Base-by-base conservation (phyloP, 2,329 filamentous ascomycete genomes). In the Ceratocystis variospora region DNA sequence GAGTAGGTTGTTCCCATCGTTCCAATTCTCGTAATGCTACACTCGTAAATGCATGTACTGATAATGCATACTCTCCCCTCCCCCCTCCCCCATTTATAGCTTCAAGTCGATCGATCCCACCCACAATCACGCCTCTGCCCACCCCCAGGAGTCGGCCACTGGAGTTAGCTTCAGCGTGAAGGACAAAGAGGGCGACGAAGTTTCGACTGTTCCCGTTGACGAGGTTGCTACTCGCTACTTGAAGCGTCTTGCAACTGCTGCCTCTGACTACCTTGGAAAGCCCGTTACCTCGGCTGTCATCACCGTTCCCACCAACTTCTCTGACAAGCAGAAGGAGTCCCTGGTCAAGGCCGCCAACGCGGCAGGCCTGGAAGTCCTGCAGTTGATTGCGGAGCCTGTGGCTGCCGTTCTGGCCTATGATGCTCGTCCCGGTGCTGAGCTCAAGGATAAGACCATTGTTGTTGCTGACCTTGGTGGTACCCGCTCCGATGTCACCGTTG, bases 91-190 rank as follows among this genome's bases (percentile, higher is more conserved):
- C 22, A 22, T 6, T 5, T 55, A 46, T 71, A 86, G 83, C 44
- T 96, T 96, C 83, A 92, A 69, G 80, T 88, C 90, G 70, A 96
- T 99, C 81, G 94, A 99, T 77, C 90, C 93, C 70, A 95, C 90
- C 64, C 90, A 95, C 76, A 92, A 88, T 82, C 93, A 97, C 76
- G 88, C 90, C 72, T 95, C 91, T 66, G 90, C 93, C 67, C 94
- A 96, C 78, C 92, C 94, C 70, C 78, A 89, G 75, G 87, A 95
- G 70, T 77, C 82, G 71, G 83, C 85, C 69, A 85, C 84, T 69
- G 82, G 83, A 66, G 83, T 96, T 69, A 84, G 87, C 68, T 97
- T 99, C 79, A 84, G 84, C 68, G 84, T 97, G 72, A 84, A 88
- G 75, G 93, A 97, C 76, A 78, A 76, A 25, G 83, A 84, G 57